Base-by-base conservation (phyloP, 176 grass and related monocot species). In the Rhipidocladum racemiflorum region DNA sequence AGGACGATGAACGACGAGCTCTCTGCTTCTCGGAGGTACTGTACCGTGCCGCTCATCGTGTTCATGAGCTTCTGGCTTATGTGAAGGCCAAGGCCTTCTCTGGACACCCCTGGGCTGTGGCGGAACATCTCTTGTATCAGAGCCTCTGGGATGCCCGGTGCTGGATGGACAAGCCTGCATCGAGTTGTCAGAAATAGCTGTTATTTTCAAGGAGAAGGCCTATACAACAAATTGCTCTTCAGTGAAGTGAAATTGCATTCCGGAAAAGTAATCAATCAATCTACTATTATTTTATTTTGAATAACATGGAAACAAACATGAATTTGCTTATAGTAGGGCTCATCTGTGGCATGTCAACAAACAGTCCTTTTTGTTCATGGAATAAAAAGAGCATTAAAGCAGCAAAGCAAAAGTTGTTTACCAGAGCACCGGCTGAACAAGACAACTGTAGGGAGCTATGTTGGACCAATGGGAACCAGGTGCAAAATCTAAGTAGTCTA, bases 111-210 rank as follows among this genome's bases (percentile, higher is more conserved):
- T 17, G 88, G 92, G 69, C 83, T 90, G 20, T 89, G 89, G 36
- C 85, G 89, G 72, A 99, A 95, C 96, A 99, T 99, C 68, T 95
- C 92, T 65, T 90, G 92, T 76, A 99, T 85, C 72, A 99, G 83
- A 66, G 83, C 79, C 82, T 91, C 96, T 9, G 92, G 92, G 30
- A 99, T 74, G 61, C 93, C 96, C 2, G 96, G 96, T 34, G 73
- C 89, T 36, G 96, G 96, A 83, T 99, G 92, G 66, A 91, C 77
- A 61, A 99, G 88, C 82, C 96, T 99, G 87, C 82, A 90, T 35
- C 51, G 48, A 74, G 36, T n/a, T 32, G 50, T 61, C 42, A 61
- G 60, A 49, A 49, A 78, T 15, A 50, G 28, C 50, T 66, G 81
- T 17, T 74, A 23, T 70, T 23, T 24, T 39, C 53, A 29, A 40